Evolutionary conservation across 192 early-diverging fungal genomes (phyloP).

Genomic region (Coemansia sp.): DNA sequence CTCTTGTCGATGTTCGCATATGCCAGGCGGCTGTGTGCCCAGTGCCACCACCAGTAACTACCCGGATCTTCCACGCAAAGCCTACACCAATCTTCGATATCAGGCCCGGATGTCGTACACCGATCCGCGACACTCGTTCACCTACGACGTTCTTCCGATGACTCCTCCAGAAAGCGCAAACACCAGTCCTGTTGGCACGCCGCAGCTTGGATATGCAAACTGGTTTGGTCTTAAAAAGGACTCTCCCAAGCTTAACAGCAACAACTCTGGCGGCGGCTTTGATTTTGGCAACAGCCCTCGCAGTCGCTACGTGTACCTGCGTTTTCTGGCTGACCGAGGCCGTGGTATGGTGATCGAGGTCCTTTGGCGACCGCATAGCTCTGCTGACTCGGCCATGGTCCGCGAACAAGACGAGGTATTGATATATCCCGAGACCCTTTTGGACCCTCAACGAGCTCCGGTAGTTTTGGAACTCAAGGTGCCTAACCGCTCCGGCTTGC

Average conservation of each 20-base stretch:
- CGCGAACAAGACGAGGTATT: conserved; percentile 30
- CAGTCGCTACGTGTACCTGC: conserved; percentile 29
- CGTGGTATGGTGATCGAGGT: conserved; percentile 52
- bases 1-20: conserved; percentile 69
- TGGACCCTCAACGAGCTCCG: conserved; percentile 52
- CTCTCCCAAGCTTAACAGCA: conserved; percentile 9
- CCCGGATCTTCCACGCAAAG: conserved; percentile 44
- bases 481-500: conserved; percentile 36
- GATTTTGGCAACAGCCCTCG: not conserved
- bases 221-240: conserved; percentile 50
- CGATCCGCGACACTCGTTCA: conserved; percentile 38
- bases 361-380: conserved; percentile 28
- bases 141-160: conserved; percentile 24
- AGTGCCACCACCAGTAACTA: conserved; percentile 41
- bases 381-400: conserved; percentile 14
- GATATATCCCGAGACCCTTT: conserved; percentile 43
- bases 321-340: conserved; percentile 46
- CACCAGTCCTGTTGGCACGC: conserved; percentile 31
- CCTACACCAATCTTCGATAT: conserved; percentile 30
- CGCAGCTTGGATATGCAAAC: conserved; percentile 30
- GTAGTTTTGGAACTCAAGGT: conserved; percentile 49
- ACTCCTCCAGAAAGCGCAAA: conserved; percentile 8
- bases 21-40: conserved; percentile 67
- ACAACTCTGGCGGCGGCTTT: not conserved
- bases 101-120: conserved; percentile 43